phyloP scores from a whole-genome alignment of 331 rosid genomes.

The Malus hybrid region DNA sequence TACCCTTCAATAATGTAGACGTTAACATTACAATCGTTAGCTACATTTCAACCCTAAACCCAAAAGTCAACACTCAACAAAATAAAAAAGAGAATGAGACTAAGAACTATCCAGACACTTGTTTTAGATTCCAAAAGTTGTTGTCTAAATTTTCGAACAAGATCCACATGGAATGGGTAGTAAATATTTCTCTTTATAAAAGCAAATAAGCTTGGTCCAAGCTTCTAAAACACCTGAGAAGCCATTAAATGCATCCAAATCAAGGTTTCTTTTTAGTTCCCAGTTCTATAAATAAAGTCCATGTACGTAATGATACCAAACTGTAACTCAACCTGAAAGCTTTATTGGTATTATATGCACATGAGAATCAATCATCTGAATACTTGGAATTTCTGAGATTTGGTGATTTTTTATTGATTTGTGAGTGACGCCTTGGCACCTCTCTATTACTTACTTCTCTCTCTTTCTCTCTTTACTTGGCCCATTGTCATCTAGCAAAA shows the following conservation, averaged over 20 bases:
- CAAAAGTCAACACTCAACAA: no score
- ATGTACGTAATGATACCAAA: constrained; percentile 18
- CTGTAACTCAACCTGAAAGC: background rate
- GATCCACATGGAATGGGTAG: constrained; percentile 80
- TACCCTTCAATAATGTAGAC: no score
- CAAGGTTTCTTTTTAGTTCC: constrained; percentile 63
- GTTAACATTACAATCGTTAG: no score
- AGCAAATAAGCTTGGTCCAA: constrained; percentile 87
- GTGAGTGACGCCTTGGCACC: no score
- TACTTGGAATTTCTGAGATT: background rate
- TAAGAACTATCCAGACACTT: constrained; percentile 48
- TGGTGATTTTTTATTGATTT: no score
- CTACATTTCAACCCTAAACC: no score
- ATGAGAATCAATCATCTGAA: constrained; percentile 6
- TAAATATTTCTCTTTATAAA: constrained; percentile 85
- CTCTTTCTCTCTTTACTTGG: no score
- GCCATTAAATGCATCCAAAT: constrained; percentile 73
- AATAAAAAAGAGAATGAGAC: no score
- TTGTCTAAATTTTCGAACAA: constrained; percentile 58
- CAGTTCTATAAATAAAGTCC: constrained; percentile 45
- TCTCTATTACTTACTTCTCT: no score
- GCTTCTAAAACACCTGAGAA: constrained; percentile 86
- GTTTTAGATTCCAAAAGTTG: constrained; percentile 88
- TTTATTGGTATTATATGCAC: background rate
- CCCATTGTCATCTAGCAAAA: no score